These are phyloP conservation scores for Sistotremastrum niveocremeum DNA, from an alignment of 768 basidiomycete species.

Conservation along the genomic window DNA sequence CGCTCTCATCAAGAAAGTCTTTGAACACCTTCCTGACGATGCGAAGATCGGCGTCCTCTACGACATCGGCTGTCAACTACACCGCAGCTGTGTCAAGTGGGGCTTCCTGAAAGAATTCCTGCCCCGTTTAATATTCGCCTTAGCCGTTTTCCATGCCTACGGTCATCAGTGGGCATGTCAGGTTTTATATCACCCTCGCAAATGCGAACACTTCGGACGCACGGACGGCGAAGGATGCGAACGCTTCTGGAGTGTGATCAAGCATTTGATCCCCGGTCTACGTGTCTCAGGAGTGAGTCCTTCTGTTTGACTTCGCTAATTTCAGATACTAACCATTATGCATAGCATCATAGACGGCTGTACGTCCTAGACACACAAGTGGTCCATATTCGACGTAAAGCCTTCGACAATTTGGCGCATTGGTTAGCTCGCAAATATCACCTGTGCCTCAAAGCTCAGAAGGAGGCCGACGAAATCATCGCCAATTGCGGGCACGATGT, in stretches of 20 bases:
- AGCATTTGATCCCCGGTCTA: slow-evolving; percentile 22
- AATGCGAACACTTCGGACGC: slow-evolving; percentile 17
- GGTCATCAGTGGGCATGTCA: slow-evolving; percentile 26
- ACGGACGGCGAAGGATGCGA: slow-evolving; percentile 25
- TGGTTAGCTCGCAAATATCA: slow-evolving; percentile 6
- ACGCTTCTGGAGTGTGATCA: slow-evolving; percentile 18
- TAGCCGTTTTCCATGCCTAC: slow-evolving; percentile 26
- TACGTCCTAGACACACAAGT: slow-evolving; percentile 16
- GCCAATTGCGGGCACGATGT: no score
- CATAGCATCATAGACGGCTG: slow-evolving; percentile 16
- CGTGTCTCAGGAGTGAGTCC: slow-evolving; percentile 21
- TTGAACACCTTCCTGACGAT: slow-evolving; percentile 14
- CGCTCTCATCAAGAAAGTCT: slow-evolving; percentile 19
- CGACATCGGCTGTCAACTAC: slow-evolving; percentile 24
- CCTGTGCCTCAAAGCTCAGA: neutral
- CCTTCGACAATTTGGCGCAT: slow-evolving; percentile 5
- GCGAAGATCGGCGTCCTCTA: slow-evolving; percentile 18
- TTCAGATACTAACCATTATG: neutral
- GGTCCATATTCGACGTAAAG: slow-evolving; percentile 7
- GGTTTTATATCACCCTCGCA: slow-evolving; percentile 20
- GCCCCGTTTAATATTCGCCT: slow-evolving; percentile 16
- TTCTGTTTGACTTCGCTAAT: neutral
- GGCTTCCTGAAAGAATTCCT: slow-evolving; percentile 5
- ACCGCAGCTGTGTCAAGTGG: slow-evolving; percentile 15
- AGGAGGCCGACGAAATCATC: neutral